Evolutionary conservation across 768 basidiomycete species (phyloP), one percentile per base, ranked within the genome.

Genomic region (Suillus luteus): DNA sequence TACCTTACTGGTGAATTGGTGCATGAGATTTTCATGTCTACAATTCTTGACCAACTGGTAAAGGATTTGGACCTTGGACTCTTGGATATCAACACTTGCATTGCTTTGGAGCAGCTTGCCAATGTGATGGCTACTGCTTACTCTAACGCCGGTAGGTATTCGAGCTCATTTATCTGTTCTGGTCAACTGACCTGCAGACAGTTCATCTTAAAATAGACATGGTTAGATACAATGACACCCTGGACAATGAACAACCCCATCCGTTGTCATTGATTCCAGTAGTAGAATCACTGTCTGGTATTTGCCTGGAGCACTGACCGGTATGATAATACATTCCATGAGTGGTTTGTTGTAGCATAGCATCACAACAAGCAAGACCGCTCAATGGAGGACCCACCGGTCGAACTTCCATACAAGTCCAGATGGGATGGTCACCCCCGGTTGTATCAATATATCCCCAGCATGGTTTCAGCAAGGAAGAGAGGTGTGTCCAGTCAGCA

Each of bases 401-500:
- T 55, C 19, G 0, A 55, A 55, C 19, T 35, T 55, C 11, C 19
- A 55, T n/a, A 11, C 54, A 12, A 55, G 54, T 55, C 33, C 11
- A 1, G 54, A 55, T 35, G 33, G 33, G 11, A 55, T n/a, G 33
- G 9, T 55, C 54, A 37, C 33, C 10, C 33, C 54, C 1, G 6
- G 54, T 35, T 55, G 54, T 5, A 55, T 55, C 54, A 54, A 54
- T n/a, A 54, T 54, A 54, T 54, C 52, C 4, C 52, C 52, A 4
- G 31, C 52, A 35, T 54, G 54, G 54, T 55, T 55, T 55, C 54
- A 55, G 12, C 54, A 55, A 55, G 54, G 54, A 22, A 55, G 54
- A 55, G 54, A 55, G 54, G 54, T 55, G 11, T 1, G 12, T 19
- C 33, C 11, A 11, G 54, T 55, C 2, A 0, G 7, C 3, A 1